phyloP scores from a whole-genome alignment of 352 stramenopile species.

The Phytophthora tentaculata region DNA sequence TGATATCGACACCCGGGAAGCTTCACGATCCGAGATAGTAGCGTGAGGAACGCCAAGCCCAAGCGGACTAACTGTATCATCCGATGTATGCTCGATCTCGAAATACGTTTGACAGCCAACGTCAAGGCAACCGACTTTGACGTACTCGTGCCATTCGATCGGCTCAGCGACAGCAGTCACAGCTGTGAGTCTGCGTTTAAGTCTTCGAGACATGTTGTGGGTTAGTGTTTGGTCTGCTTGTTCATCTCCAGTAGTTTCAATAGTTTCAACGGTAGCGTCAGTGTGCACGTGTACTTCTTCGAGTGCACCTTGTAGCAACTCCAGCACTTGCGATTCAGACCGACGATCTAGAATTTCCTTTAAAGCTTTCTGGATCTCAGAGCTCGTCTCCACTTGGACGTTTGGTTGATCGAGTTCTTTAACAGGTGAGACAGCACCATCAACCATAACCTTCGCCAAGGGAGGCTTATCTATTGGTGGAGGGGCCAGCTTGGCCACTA shows the following conservation, averaged over 20 bases:
- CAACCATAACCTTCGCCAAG: conserved; percentile 8
- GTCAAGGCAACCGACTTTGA: conserved; percentile 54
- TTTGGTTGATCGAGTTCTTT: conserved; percentile 17
- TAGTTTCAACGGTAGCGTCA: neutral
- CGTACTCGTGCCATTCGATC: conserved; percentile 71
- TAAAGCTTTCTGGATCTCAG: conserved; percentile 44
- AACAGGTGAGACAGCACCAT: conserved; percentile 49
- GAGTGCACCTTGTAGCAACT: conserved; percentile 41
- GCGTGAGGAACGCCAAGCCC: neutral
- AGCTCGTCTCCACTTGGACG: neutral
- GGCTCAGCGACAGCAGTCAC: conserved; percentile 61
- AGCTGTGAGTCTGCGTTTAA: conserved; percentile 58
- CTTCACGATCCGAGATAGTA: conserved; percentile 3
- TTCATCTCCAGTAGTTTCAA: neutral
- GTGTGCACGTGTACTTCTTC: conserved; percentile 1
- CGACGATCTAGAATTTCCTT: conserved; percentile 44
- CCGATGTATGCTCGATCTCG: conserved; percentile 27
- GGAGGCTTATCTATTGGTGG: conserved; percentile 4
- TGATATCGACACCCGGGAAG: conserved; percentile 12
- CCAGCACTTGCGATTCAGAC: conserved; percentile 47
- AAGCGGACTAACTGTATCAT: conserved; percentile 3
- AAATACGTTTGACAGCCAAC: conserved; percentile 57
- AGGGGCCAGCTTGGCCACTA: conserved; percentile 36
- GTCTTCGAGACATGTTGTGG: conserved; percentile 17
- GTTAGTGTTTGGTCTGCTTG: neutral